phyloP scores from a whole-genome alignment of 1,284 basidiomycete genomes.

The Inonotus hispidus region DNA sequence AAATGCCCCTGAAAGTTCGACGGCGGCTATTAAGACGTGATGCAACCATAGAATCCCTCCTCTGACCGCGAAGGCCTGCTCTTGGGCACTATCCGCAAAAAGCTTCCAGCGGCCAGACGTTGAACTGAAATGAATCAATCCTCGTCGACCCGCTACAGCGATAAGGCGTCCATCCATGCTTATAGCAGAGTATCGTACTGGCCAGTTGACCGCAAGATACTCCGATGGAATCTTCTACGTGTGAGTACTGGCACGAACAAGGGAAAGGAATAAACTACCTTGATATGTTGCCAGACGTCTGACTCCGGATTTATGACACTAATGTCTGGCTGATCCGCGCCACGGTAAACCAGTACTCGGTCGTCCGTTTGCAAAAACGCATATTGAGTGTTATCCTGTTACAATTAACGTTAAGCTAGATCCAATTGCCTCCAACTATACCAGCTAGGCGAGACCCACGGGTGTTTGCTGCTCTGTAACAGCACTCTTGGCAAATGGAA shows the following conservation, averaged over 20 bases:
- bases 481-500: conserved; percentile 95
- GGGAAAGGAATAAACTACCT: conserved; percentile 39
- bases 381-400: conserved; percentile 86
- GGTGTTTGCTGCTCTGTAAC: conserved; percentile 90
- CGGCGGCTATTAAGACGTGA: conserved; percentile 89
- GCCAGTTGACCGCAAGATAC: conserved; percentile 93
- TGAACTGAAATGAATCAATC: conserved; percentile 91
- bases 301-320: conserved; percentile 98
- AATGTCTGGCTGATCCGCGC: conserved; percentile 96
- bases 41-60: conserved; percentile 98
- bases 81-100: conserved; percentile 82
- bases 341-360: conserved; percentile 90
- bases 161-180: conserved; percentile 89
- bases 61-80: conserved; percentile 82
- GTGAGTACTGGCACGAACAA: neutral
- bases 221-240: conserved; percentile 66
- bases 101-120: conserved; percentile 94
- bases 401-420: neutral
- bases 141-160: conserved; percentile 89
- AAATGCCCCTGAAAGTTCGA: conserved; percentile 75
- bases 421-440: conserved; percentile 6
- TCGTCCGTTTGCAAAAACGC: conserved; percentile 96
- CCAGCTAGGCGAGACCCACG: conserved; percentile 36
- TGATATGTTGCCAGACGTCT: conserved; percentile 96
- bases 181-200: conserved; percentile 88